Conservation (phyloP, 371 early-diverging fungal genomes). For the Lichtheimia hyalospora region DNA sequence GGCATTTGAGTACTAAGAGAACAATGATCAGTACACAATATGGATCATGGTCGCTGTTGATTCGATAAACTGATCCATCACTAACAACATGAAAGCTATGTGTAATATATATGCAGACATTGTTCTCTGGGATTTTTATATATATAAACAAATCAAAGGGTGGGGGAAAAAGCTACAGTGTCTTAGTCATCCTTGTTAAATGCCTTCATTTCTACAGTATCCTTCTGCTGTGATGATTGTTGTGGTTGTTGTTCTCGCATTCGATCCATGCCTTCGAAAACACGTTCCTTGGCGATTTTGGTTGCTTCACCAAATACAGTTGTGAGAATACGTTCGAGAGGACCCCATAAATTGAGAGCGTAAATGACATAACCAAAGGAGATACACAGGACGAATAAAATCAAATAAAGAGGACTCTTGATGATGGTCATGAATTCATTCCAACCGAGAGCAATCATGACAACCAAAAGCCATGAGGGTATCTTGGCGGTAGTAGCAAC, state of each 20-base stretch:
- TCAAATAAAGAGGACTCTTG: constrained; percentile 78
- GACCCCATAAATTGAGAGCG: constrained; percentile 68
- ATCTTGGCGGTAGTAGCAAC: constrained; percentile 85
- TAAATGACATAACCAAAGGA: constrained; percentile 63
- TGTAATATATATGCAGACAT: no score
- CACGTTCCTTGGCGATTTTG: constrained; percentile 34
- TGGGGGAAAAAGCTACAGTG: not conserved
- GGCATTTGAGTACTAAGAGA: no score
- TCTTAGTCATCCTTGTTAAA: constrained; percentile 10
- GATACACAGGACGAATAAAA: constrained; percentile 48
- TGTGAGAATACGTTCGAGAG: constrained; percentile 53
- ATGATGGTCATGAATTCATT: constrained; percentile 88
- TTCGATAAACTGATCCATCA: no score
- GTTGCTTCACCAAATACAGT: constrained; percentile 42
- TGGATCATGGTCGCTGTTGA: no score
- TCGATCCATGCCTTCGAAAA: constrained; percentile 27
- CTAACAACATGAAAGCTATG: no score
- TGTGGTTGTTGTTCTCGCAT: constrained; percentile 18
- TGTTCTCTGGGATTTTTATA: no score
- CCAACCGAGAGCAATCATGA: constrained; percentile 86
- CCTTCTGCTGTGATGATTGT: not conserved
- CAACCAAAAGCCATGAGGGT: constrained; percentile 84
- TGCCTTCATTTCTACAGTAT: constrained; percentile 16
- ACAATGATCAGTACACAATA: no score
- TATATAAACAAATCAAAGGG: no score